Evolutionary conservation across 805 yeast genomes (phyloP).

Genomic region (Kregervanrija pseudodelftensis): DNA sequence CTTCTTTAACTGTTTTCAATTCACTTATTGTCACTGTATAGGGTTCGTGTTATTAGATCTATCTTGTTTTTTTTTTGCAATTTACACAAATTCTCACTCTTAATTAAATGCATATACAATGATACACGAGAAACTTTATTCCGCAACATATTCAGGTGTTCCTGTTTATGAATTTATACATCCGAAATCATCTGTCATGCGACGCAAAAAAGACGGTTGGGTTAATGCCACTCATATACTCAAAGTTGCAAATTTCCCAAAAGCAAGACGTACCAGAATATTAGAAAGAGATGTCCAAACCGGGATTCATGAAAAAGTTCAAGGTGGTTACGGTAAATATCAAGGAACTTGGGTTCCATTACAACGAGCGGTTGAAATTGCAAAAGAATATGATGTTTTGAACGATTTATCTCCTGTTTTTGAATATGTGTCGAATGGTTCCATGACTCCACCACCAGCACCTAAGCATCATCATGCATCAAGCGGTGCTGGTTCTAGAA

Average conservation of each 20-base stretch:
- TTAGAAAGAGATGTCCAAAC: slow-evolving; percentile 89
- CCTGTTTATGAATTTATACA: slow-evolving; percentile 75
- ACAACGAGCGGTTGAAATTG: slow-evolving; percentile 62
- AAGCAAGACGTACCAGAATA: slow-evolving; percentile 88
- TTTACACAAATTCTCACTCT: too few species aligned
- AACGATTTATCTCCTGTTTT: slow-evolving; percentile 60
- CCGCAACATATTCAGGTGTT: slow-evolving; percentile 74
- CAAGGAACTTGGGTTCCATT: slow-evolving; percentile 97
- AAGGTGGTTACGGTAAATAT: slow-evolving; percentile 95
- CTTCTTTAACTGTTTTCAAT: too few species aligned
- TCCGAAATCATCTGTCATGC: slow-evolving; percentile 68
- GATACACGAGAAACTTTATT: slow-evolving; percentile 37
- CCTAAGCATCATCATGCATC: slow-evolving; percentile 66
- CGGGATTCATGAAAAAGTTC: slow-evolving; percentile 86
- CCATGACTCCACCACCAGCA: slow-evolving; percentile 48
- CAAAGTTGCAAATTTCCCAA: slow-evolving; percentile 89
- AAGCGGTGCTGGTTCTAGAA: slow-evolving; percentile 30
- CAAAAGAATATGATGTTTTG: slow-evolving; percentile 56
- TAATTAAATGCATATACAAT: slow-evolving; percentile 5
- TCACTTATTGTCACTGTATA: too few species aligned
- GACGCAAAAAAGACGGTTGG: slow-evolving; percentile 73
- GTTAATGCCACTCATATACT: slow-evolving; percentile 93
- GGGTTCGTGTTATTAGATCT: too few species aligned
- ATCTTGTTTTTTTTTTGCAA: too few species aligned
- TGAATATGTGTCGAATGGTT: slow-evolving; percentile 48